phyloP scores from a whole-genome alignment of 2,329 filamentous ascomycete genomes.

The Mycocentrospora acerina region DNA sequence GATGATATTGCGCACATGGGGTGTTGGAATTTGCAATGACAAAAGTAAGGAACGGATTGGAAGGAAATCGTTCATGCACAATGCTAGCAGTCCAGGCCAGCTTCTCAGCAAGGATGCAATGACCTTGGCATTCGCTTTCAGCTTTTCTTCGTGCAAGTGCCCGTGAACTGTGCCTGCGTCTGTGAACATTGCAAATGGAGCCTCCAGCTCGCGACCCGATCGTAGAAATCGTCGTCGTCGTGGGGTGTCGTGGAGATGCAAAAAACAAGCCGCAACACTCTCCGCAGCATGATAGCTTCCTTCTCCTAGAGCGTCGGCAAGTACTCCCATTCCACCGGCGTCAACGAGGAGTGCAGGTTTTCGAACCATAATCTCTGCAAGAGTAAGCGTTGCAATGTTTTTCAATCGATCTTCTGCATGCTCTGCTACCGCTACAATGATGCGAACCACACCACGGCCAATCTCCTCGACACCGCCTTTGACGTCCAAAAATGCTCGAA shows the following conservation, averaged over 20 bases:
- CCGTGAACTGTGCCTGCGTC: constrained; percentile 64
- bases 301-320: constrained; percentile 91
- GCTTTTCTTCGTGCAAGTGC: constrained; percentile 58
- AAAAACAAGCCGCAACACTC: constrained; percentile 80
- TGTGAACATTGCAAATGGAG: constrained; percentile 85
- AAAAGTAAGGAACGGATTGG: constrained; percentile 79
- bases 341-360: constrained; percentile 79
- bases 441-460: constrained; percentile 81
- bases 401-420: constrained; percentile 81
- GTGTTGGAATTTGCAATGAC: constrained; percentile 61
- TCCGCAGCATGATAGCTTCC: constrained; percentile 92
- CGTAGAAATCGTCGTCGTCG: constrained; percentile 78
- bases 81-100: constrained; percentile 86
- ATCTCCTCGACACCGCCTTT: constrained; percentile 89
- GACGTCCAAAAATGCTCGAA: constrained; percentile 91
- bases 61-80: constrained; percentile 85
- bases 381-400: constrained; percentile 87
- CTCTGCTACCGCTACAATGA: constrained; percentile 87
- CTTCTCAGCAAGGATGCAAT: constrained; percentile 88
- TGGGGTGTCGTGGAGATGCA: constrained; percentile 86
- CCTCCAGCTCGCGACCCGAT: constrained; percentile 85
- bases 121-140: constrained; percentile 90
- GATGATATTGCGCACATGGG: constrained; percentile 69
- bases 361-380: constrained; percentile 86
- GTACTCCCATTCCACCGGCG: constrained; percentile 78